Conservation (phyloP, 2,329 filamentous ascomycete species). For the Colletotrichum shisoi region DNA sequence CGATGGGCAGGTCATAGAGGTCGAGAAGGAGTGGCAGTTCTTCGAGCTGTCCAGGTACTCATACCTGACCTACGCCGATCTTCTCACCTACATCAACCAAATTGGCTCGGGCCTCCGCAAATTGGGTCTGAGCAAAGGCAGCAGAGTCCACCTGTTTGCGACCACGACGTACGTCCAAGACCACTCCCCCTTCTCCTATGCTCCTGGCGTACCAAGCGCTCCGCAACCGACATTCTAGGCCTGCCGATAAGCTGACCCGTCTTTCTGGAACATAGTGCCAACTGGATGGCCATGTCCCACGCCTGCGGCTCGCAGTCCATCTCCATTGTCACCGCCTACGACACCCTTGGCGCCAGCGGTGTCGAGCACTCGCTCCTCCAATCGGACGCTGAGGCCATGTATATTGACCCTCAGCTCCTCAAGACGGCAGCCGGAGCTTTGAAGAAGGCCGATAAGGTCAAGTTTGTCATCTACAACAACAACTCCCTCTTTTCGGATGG, state of each 20-base stretch:
- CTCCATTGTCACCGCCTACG: conserved; percentile 92
- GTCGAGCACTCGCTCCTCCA: conserved; percentile 86
- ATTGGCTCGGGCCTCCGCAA: conserved; percentile 77
- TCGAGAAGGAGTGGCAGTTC: conserved; percentile 91
- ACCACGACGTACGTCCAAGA: conserved; percentile 71
- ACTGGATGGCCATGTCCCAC: conserved; percentile 87
- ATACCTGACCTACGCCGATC: conserved; percentile 81
- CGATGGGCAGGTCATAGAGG: conserved; percentile 78
- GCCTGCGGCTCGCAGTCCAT: conserved; percentile 82
- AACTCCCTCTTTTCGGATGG: conserved; percentile 60
- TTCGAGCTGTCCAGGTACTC: conserved; percentile 82
- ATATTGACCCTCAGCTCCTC: conserved; percentile 81
- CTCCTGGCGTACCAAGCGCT: conserved; percentile 14
- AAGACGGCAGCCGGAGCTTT: conserved; percentile 66
- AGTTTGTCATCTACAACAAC: conserved; percentile 70
- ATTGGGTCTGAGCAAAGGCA: conserved; percentile 56
- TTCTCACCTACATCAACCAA: conserved; percentile 72
- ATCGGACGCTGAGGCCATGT: conserved; percentile 82
- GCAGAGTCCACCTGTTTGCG: conserved; percentile 76
- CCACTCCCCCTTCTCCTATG: conserved; percentile 6
- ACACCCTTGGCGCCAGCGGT: conserved; percentile 85
- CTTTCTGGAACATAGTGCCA: conserved; percentile 59
- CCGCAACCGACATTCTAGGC: neutral
- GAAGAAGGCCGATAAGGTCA: conserved; percentile 63
- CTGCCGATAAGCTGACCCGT: conserved; percentile 32